phyloP scores from a whole-genome alignment of 2,329 filamentous ascomycete genomes.

The Gnomoniopsis sp. region DNA sequence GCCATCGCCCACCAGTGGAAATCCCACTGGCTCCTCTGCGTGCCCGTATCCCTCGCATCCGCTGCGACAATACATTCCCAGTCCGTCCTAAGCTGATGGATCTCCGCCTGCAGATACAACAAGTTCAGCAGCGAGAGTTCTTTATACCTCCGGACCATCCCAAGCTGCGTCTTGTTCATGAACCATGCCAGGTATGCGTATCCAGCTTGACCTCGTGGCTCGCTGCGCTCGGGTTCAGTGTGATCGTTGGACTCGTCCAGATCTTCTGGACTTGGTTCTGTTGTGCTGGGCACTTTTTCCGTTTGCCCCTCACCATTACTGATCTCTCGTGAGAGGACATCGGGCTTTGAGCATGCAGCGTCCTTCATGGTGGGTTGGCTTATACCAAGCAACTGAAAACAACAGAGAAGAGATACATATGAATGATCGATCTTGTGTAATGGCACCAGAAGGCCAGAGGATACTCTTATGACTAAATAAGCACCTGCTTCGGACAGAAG shows the following conservation, averaged over 20 bases:
- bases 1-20: conserved; percentile 11
- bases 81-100: conserved; percentile 5
- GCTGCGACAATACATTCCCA: background rate
- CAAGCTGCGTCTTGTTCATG: conserved; percentile 11
- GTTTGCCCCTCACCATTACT: background rate
- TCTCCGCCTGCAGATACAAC: conserved; percentile 11
- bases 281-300: background rate
- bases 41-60: background rate
- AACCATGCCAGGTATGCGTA: conserved; percentile 14
- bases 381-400: no score
- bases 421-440: no score
- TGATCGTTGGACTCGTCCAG: background rate
- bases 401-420: no score
- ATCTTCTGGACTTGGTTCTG: background rate
- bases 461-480: background rate
- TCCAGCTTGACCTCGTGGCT: background rate
- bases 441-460: background rate
- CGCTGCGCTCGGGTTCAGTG: background rate
- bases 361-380: no score
- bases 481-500: background rate
- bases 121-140: conserved; percentile 14
- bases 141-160: conserved; percentile 12
- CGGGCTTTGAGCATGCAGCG: background rate
- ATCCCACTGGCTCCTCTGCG: conserved; percentile 10
- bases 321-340: background rate